Conservation (phyloP, 2,329 filamentous ascomycete genomes). For the Aquanectria penicillioides region DNA sequence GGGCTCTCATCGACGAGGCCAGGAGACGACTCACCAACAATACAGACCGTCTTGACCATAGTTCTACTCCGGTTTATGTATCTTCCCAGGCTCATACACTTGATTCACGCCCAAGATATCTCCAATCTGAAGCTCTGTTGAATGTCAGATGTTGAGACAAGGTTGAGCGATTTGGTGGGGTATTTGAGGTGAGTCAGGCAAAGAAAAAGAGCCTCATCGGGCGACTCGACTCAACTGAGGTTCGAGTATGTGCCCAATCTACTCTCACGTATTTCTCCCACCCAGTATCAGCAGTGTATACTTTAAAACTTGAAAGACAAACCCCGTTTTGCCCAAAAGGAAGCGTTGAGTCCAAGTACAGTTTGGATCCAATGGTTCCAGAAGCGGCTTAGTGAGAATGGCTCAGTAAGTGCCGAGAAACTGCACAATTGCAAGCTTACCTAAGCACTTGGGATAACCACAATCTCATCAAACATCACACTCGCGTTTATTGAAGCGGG, state of each 20-base stretch:
- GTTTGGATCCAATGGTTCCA: conserved; percentile 9
- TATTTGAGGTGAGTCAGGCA: background rate
- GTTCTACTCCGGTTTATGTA: conserved; percentile 23
- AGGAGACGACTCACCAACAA: conserved; percentile 47
- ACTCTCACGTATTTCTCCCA: background rate
- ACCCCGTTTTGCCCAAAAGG: background rate
- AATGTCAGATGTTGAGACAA: conserved; percentile 1
- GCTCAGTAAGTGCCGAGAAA: conserved; percentile 33
- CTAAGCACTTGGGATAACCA: conserved; percentile 26
- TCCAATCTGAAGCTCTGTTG: conserved; percentile 11
- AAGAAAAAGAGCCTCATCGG: background rate
- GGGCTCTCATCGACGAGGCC: background rate
- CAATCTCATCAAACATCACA: background rate
- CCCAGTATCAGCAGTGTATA: background rate
- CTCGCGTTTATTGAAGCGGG: no score
- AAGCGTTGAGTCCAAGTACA: background rate
- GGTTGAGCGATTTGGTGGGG: conserved; percentile 39
- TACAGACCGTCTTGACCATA: conserved; percentile 54
- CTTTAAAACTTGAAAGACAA: background rate
- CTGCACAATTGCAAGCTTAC: conserved; percentile 23
- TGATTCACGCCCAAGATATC: background rate
- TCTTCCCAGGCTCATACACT: conserved; percentile 34
- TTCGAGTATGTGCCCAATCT: background rate
- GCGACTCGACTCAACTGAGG: background rate
- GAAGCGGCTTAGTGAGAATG: conserved; percentile 31